Percentiles rank a stretch among this genome's conserved stretches.
phyloP scores from a whole-genome alignment of 768 basidiomycete genomes.

The Amanita muscaria region DNA sequence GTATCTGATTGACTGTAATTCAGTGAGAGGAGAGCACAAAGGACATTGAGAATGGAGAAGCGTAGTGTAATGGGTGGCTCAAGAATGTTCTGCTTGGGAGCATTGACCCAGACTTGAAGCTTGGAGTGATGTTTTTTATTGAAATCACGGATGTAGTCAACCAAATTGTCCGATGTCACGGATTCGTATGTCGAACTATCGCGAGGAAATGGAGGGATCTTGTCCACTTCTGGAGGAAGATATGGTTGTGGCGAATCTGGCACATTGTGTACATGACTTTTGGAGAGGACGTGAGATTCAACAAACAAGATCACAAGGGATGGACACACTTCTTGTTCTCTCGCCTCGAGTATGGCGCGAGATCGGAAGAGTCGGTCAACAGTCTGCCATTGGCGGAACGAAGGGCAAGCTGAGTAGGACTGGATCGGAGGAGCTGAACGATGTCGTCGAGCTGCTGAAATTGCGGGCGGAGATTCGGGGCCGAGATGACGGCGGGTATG shows the following conservation, averaged over 20 bases:
- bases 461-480: slow-evolving; percentile 25
- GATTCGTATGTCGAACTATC: slow-evolving; percentile 26
- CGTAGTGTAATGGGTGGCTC: slow-evolving; percentile 39
- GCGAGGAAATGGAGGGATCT: slow-evolving; percentile 34
- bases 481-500: slow-evolving; percentile 11
- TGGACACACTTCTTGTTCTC: slow-evolving; percentile 50
- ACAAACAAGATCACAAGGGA: slow-evolving; percentile 2
- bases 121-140: slow-evolving; percentile 38
- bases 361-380: slow-evolving; percentile 38
- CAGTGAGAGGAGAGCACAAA: slow-evolving; percentile 55
- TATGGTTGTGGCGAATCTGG: slow-evolving; percentile 58
- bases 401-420: slow-evolving; percentile 51
- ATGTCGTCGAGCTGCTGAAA: slow-evolving; percentile 42
- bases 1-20: slow-evolving; percentile 25
- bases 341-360: slow-evolving; percentile 36
- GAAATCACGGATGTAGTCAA: slow-evolving; percentile 48
- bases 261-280: slow-evolving; percentile 41
- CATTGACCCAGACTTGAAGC: slow-evolving; percentile 48
- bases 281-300: not conserved
- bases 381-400: slow-evolving; percentile 47
- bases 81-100: slow-evolving; percentile 14
- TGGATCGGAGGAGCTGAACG: slow-evolving; percentile 37
- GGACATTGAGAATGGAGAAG: slow-evolving; percentile 54
- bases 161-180: slow-evolving; percentile 37
- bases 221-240: slow-evolving; percentile 31